A percentile compares a stretch with the other conserved stretches of the same genome.
These are phyloP conservation scores for Hibiscus mutabilis DNA, from an alignment of 345 rosid genomes.

Conservation along the genomic window DNA sequence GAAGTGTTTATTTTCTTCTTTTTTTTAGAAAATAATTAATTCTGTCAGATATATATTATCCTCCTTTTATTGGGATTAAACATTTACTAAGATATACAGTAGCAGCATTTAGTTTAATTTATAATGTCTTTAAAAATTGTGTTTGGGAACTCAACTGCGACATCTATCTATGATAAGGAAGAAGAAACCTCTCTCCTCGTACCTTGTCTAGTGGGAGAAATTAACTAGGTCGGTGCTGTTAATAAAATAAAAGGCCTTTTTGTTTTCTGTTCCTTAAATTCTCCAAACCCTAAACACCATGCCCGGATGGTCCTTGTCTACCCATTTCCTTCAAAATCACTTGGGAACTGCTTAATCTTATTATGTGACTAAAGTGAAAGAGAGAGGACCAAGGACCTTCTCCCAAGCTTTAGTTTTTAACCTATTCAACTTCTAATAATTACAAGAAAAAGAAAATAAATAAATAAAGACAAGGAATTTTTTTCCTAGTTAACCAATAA, in stretches of 20 bases:
- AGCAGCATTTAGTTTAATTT: not conserved
- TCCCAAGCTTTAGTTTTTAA: not conserved
- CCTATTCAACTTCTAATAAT: constrained; percentile 1
- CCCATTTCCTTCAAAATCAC: not conserved
- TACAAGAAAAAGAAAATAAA: not conserved
- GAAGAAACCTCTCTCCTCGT: constrained; percentile 20
- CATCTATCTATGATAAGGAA: constrained; percentile 1
- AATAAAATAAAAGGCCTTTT: not conserved
- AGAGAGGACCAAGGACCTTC: not conserved
- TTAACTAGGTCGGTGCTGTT: constrained; percentile 18
- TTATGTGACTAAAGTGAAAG: not conserved
- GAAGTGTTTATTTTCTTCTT: not conserved
- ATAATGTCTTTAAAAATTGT: not conserved
- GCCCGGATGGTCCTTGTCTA: not conserved
- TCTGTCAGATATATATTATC: not conserved
- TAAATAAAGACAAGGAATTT: not conserved
- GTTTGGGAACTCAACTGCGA: not conserved
- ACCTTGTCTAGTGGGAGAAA: constrained; percentile 19
- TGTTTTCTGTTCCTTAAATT: constrained; percentile 1
- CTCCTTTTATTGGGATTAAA: not conserved
- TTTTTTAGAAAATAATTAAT: constrained; percentile 18
- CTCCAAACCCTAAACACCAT: not conserved
- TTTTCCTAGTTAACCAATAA: not conserved
- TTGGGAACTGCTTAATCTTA: not conserved
- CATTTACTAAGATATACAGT: not conserved